Conservation (phyloP, 179 eudicot species). For the Corrigiola litoralis region DNA sequence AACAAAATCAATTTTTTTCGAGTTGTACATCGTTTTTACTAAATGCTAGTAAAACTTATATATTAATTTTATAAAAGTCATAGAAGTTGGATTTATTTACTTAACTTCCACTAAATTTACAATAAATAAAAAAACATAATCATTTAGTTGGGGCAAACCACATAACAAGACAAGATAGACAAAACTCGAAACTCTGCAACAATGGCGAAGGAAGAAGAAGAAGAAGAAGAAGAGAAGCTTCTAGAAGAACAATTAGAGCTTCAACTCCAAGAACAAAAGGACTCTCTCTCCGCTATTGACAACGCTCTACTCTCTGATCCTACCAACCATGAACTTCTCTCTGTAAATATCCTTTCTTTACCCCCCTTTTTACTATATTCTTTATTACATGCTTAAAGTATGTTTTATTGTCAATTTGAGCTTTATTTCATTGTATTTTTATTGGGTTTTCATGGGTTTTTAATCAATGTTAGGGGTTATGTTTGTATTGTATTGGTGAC, state of each 20-base stretch:
- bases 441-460: not conserved
- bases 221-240: constrained; percentile 54
- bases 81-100: no score
- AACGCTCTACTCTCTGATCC: constrained; percentile 67
- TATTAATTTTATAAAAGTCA: no score
- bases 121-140: no score
- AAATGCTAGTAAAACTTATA: no score
- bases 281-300: constrained; percentile 51
- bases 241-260: constrained; percentile 67
- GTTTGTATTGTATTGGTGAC: no score
- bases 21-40: no score
- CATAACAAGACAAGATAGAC: no score
- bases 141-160: no score
- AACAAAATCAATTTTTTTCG: no score
- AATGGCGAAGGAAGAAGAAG: constrained; percentile 68
- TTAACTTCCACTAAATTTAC: no score
- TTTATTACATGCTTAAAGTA: not conserved
- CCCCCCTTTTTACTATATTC: not conserved
- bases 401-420: not conserved
- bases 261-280: constrained; percentile 71
- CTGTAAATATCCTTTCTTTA: constrained; percentile 30
- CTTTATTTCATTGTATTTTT: not conserved
- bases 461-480: no score
- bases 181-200: no score
- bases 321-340: constrained; percentile 55